Conservation (phyloP, 1,139 yeast species). For the Hemisphaericaspora xylofermentans region DNA sequence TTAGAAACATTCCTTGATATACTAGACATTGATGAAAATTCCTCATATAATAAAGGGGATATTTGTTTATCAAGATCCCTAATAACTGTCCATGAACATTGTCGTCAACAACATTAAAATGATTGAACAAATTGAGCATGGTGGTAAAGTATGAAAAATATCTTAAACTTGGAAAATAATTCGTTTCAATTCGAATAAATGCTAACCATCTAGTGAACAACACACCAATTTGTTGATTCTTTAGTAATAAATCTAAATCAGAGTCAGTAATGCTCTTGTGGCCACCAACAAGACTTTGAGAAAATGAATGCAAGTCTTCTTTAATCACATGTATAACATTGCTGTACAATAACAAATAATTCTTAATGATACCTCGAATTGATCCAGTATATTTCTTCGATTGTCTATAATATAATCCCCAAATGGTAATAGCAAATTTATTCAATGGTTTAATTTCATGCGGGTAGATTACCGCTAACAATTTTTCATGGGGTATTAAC, state of each 20-base stretch:
- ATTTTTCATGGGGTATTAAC: constrained; percentile 26
- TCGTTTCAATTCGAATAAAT: constrained; percentile 29
- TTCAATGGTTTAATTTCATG: constrained; percentile 16
- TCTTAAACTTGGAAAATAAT: constrained; percentile 35
- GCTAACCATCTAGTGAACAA: constrained; percentile 32
- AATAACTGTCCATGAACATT: background rate
- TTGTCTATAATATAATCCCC: constrained; percentile 29
- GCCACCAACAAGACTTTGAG: background rate
- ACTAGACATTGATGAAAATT: constrained; percentile 23
- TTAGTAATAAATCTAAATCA: constrained; percentile 19
- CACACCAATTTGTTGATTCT: constrained; percentile 22
- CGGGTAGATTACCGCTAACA: constrained; percentile 19
- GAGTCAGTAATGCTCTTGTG: background rate
- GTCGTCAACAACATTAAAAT: constrained; percentile 23
- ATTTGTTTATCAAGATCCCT: constrained; percentile 1
- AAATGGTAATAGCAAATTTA: constrained; percentile 17
- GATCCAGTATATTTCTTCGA: constrained; percentile 15
- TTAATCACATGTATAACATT: constrained; percentile 15
- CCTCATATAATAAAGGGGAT: constrained; percentile 15
- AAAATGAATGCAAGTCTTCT: constrained; percentile 12
- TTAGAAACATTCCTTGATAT: constrained; percentile 26
- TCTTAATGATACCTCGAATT: constrained; percentile 18
- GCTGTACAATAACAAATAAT: constrained; percentile 23
- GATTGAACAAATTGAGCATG: constrained; percentile 28
- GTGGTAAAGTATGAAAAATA: constrained; percentile 29